Base-by-base conservation (phyloP, 345 rosid species). In the Moricandia arvensis region DNA sequence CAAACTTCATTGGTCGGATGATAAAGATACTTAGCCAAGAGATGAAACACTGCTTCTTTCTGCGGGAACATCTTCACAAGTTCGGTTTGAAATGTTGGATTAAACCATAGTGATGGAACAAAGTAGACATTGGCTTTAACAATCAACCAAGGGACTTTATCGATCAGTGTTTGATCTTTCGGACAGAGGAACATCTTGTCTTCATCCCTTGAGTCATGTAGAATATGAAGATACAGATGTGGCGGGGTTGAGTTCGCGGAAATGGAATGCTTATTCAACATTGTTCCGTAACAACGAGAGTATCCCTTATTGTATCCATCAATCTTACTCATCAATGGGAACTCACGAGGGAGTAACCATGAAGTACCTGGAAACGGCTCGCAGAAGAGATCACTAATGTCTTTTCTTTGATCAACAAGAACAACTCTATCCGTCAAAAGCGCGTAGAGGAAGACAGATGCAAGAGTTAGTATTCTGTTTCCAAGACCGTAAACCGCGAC, bases 1-100 rank as follows among this genome's bases (percentile, higher is more conserved):
- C 87, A 82, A 7, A 79, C 87, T 71, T 82, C 74, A 12, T 81
- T 76, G 5, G 87, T 70, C 1, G 87, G 87, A 59, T 81, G 83
- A 5, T 67, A 81, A 49, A 84, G 80, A 72, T 84, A 82, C 60
- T 74, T 66, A 54, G 70, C 81, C 69, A 84, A 10, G 66, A 76
- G 85, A 24, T 84, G 83, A 43, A 84, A 84, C 35, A 77, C 73
- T 0, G 83, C 43, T 37, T 73, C 87, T 59, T 81, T 81, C 41
- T 80, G 61, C 1, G 82, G 80, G 45, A 82, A 82, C 4, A 84
- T 6, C 55, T 59, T 74, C 26, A 6, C 47, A 1, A 84, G 67
- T 30, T 76, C 68, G 7, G 73, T 10, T 27, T 74, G 66, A 17
- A 84, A 74, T 3, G 12, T 35, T 6, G 82, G 75, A 24, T 75